These are phyloP conservation scores for Phytophthora brassicae DNA, from an alignment of 352 stramenopile genomes.

Conservation along the genomic window DNA sequence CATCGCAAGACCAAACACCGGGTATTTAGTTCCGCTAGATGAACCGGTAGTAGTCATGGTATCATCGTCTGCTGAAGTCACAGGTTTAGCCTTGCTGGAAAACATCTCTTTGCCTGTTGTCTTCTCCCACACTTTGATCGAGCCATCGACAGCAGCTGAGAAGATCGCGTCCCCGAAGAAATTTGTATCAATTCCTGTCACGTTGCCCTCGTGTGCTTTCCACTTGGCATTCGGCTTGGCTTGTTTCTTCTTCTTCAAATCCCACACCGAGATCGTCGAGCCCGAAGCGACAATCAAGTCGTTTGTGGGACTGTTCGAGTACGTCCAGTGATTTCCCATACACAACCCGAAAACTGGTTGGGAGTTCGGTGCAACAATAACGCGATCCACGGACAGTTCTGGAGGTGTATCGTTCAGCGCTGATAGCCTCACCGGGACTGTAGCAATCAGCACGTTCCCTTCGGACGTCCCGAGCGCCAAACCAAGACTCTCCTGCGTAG, in stretches of 20 bases:
- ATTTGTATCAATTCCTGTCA: slow-evolving; percentile 59
- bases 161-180: slow-evolving; percentile 72
- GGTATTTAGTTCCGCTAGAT: slow-evolving; percentile 47
- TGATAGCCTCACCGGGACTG: slow-evolving; percentile 33
- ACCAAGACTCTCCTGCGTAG: slow-evolving; percentile 21
- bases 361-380: slow-evolving; percentile 53
- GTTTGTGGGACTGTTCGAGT: slow-evolving; percentile 49
- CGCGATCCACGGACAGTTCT: slow-evolving; percentile 39
- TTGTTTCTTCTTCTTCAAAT: slow-evolving; percentile 56
- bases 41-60: background rate
- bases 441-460: slow-evolving; percentile 57
- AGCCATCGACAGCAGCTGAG: slow-evolving; percentile 61
- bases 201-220: slow-evolving; percentile 71
- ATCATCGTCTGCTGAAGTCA: slow-evolving; percentile 1
- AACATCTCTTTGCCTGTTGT: slow-evolving; percentile 31
- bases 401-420: slow-evolving; percentile 16
- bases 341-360: slow-evolving; percentile 66
- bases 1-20: slow-evolving; percentile 68
- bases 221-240: slow-evolving; percentile 36
- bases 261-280: slow-evolving; percentile 72
- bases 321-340: slow-evolving; percentile 54
- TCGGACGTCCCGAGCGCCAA: slow-evolving; percentile 65
- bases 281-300: slow-evolving; percentile 65
- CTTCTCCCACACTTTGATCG: slow-evolving; percentile 67
- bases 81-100: slow-evolving; percentile 17